Evolutionary conservation across 2,329 filamentous ascomycete genomes (phyloP).

Genomic region (Hawksworthiomyces lignivorus): DNA sequence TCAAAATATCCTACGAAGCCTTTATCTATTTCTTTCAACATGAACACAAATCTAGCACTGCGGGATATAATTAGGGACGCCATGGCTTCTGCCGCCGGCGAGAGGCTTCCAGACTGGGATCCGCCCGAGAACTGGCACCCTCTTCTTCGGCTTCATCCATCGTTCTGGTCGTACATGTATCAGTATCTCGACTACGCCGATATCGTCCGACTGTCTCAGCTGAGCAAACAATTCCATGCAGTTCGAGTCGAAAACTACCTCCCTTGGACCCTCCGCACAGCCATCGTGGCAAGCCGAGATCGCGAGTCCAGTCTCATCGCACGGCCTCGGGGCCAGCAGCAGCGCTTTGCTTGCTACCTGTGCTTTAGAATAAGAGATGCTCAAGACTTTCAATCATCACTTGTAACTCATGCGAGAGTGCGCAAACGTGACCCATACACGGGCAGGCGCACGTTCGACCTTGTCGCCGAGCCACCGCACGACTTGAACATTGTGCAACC

Average conservation of each 20-base stretch:
- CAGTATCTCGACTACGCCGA: constrained; percentile 14
- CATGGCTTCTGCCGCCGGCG: constrained; percentile 5
- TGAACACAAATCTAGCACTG: neutral
- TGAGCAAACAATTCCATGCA: constrained; percentile 10
- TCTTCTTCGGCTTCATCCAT: constrained; percentile 12
- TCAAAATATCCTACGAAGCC: too few relatives aligned
- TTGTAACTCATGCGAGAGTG: constrained; percentile 9
- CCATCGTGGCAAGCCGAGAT: constrained; percentile 5
- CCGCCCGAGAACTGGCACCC: constrained; percentile 8
- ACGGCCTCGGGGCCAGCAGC: neutral
- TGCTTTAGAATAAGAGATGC: constrained; percentile 15
- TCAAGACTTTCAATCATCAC: constrained; percentile 7
- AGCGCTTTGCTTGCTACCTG: constrained; percentile 14
- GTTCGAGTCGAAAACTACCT: constrained; percentile 12
- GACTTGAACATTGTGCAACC: neutral
- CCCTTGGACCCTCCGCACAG: constrained; percentile 9
- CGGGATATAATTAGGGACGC: neutral
- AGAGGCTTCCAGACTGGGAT: neutral
- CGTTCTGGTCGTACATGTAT: constrained; percentile 14
- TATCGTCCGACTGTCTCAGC: constrained; percentile 8
- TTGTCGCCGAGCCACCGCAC: constrained; percentile 1
- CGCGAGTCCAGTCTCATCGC: neutral
- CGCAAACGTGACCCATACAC: constrained; percentile 11
- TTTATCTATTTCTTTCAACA: too few relatives aligned
- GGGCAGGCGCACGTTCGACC: constrained; percentile 10